Percentiles rank a stretch among this genome's conserved stretches.
Conservation (phyloP, 2,329 filamentous ascomycete genomes). For the Microcyclospora pomicola region DNA sequence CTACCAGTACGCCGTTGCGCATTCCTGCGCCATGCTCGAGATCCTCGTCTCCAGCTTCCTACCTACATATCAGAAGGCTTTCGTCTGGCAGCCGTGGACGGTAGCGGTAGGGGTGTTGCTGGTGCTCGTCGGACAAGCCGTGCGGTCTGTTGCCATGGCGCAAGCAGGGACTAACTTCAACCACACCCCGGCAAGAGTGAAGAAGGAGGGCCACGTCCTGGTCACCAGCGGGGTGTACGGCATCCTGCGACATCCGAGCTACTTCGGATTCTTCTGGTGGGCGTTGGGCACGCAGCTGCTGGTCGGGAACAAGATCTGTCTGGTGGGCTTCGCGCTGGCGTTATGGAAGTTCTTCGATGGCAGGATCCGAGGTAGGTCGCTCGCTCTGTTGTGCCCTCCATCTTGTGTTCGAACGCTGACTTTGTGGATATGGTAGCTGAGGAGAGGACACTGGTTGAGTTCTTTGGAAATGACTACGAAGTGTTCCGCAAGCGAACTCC, state of each 20-base stretch:
- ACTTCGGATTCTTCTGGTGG: slow-evolving; percentile 99
- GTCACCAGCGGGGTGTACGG: slow-evolving; percentile 72
- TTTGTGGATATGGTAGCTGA: slow-evolving; percentile 41
- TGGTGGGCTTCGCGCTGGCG: slow-evolving; percentile 57
- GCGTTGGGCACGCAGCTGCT: slow-evolving; percentile 85
- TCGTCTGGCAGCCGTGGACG: slow-evolving; percentile 40
- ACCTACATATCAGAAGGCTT: slow-evolving; percentile 9
- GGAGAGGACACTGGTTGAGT: slow-evolving; percentile 61
- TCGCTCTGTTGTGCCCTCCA: slow-evolving; percentile 20
- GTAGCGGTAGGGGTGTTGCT: slow-evolving; percentile 46
- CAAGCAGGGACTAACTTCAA: slow-evolving; percentile 88
- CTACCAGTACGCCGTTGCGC: slow-evolving; percentile 68
- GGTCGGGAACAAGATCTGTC: slow-evolving; percentile 70
- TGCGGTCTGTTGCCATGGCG: slow-evolving; percentile 73
- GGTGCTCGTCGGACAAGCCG: slow-evolving; percentile 55
- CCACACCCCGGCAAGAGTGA: slow-evolving; percentile 57
- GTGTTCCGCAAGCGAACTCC: slow-evolving; percentile 56
- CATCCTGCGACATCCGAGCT: slow-evolving; percentile 69
- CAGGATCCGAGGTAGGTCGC: slow-evolving; percentile 46
- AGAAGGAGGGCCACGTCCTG: slow-evolving; percentile 59
- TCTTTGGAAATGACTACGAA: slow-evolving; percentile 75
- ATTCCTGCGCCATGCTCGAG: slow-evolving; percentile 60
- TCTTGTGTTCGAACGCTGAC: background rate
- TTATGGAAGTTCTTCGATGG: slow-evolving; percentile 74
- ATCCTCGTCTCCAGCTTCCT: slow-evolving; percentile 42